phyloP scores from a whole-genome alignment of 73 alveolate species.

The Uronychia binucleata region DNA sequence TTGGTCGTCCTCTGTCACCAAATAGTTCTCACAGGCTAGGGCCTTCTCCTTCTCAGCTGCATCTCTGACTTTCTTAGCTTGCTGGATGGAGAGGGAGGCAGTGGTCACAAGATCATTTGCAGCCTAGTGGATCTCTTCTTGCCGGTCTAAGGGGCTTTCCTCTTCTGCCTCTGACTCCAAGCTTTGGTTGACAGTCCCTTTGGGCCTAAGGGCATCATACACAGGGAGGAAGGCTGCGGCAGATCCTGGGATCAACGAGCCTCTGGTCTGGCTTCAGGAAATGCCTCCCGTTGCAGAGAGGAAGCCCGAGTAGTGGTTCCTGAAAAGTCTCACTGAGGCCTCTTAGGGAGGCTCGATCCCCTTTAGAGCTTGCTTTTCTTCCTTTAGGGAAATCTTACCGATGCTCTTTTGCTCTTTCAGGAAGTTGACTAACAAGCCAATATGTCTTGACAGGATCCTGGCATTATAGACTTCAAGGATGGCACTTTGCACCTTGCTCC shows the following conservation, averaged over 20 bases:
- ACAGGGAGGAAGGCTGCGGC: neutral
- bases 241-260: neutral
- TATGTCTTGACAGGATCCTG: neutral
- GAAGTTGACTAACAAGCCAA: neutral
- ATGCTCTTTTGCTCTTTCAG: neutral
- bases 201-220: neutral
- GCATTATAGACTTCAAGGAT: neutral
- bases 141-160: neutral
- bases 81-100: neutral
- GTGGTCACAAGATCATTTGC: neutral
- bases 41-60: neutral
- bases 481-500: neutral
- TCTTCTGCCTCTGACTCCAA: neutral
- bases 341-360: neutral
- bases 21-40: neutral
- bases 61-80: neutral
- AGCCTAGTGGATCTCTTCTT: neutral
- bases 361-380: neutral
- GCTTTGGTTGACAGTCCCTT: neutral
- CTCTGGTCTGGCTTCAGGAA: neutral
- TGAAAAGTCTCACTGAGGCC: neutral
- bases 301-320: neutral
- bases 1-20: neutral
- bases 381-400: neutral
- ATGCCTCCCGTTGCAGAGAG: neutral